Evolutionary conservation across 176 grass and related monocot species (phyloP).

Genomic region (Cenchrus fungigraminus): DNA sequence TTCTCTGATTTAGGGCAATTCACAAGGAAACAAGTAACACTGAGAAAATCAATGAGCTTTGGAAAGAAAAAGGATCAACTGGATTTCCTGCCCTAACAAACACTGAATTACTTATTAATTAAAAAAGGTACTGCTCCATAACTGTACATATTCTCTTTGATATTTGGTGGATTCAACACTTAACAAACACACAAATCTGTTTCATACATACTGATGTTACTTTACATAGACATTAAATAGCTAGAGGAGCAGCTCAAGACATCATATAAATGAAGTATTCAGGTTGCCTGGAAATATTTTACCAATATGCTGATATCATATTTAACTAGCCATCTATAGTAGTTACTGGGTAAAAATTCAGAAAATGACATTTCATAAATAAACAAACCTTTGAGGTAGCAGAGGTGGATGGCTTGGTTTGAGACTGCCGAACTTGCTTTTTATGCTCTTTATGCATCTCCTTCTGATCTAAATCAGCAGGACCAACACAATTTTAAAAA

Average conservation of each 20-base stretch:
- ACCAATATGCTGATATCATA: conserved; percentile 7
- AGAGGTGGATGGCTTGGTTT: conserved; percentile 45
- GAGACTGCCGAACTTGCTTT: conserved; percentile 47
- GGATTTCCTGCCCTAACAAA: background rate
- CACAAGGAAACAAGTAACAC: background rate
- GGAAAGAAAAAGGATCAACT: background rate
- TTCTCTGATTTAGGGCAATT: background rate
- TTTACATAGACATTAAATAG: conserved; percentile 1
- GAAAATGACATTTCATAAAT: conserved; percentile 20
- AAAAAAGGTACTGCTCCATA: background rate
- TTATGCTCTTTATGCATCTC: conserved; percentile 43
- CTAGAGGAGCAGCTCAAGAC: background rate
- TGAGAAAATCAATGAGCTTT: background rate
- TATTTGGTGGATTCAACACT: background rate
- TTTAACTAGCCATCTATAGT: conserved; percentile 13
- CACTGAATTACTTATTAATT: background rate
- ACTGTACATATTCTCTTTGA: background rate
- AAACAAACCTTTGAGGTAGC: conserved; percentile 45
- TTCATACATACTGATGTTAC: background rate
- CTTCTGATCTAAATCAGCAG: conserved; percentile 55
- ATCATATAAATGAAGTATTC: conserved; percentile 19
- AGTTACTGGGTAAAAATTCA: conserved; percentile 4
- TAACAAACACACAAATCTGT: background rate
- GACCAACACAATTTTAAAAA: conserved; percentile 28
- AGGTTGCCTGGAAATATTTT: background rate